Percentiles rank a stretch among this genome's conserved stretches.
These are phyloP conservation scores for Cyclotella sp. DNA, from an alignment of 108 stramenopile genomes.

Conservation along the genomic window DNA sequence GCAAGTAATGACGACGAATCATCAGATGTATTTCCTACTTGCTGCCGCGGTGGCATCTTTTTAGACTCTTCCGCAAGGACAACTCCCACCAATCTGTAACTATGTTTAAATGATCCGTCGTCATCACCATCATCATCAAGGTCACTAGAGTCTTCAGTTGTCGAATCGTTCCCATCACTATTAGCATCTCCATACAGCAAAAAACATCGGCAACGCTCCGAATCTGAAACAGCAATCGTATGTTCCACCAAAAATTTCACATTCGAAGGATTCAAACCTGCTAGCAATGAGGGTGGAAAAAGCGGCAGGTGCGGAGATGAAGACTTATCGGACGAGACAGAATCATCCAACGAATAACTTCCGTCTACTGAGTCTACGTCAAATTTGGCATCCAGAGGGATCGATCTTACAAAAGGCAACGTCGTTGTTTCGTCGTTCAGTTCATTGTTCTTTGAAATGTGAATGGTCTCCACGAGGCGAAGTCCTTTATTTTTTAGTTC, in stretches of 20 bases:
- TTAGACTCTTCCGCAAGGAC: conserved; percentile 49
- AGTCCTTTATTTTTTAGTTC: conserved; percentile 13
- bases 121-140: conserved; percentile 17
- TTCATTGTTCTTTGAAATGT: conserved; percentile 9
- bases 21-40: background rate
- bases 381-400: conserved; percentile 55
- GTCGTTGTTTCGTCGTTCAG: background rate
- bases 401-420: conserved; percentile 48
- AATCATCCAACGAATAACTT: conserved; percentile 45
- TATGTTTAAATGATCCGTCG: conserved; percentile 19
- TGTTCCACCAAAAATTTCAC: conserved; percentile 67
- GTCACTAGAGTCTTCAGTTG: conserved; percentile 22
- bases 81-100: conserved; percentile 33
- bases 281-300: conserved; percentile 41
- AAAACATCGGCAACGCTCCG: conserved; percentile 65
- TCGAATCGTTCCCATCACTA: conserved; percentile 14
- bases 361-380: conserved; percentile 87
- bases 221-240: conserved; percentile 69
- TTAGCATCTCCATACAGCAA: conserved; percentile 56
- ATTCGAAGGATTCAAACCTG: conserved; percentile 25
- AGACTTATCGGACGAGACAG: conserved; percentile 19
- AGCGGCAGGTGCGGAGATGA: conserved; percentile 31
- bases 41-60: conserved; percentile 21
- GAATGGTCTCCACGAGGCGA: conserved; percentile 39
- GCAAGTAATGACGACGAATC: background rate